Evolutionary conservation across 2,329 filamentous ascomycete genomes (phyloP), one percentile per base, ranked within the genome.

Genomic region (Lasiodiplodia citricola): DNA sequence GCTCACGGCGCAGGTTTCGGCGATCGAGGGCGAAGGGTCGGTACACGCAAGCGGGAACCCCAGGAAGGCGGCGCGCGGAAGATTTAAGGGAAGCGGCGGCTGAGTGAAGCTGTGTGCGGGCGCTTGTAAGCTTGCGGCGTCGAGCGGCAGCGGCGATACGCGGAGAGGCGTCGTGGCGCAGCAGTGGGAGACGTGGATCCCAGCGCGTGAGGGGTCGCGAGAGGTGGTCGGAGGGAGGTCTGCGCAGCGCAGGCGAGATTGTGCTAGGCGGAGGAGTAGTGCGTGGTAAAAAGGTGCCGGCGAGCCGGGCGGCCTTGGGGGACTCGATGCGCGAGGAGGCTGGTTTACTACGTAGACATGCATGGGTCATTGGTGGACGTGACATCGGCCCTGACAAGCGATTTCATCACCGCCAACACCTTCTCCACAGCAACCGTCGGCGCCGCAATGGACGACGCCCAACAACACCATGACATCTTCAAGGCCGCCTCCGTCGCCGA

Each of bases 401-500:
- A 37, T 52, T 64, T 38, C 47, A 38, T 51, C 58, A 63, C 28
- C 8, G 58, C 58, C 44, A 38, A 64, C 60, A 64, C 60, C 60
- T 64, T 64, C 60, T 44, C 60, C 60, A 64, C 47, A 64, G 60
- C 60, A 64, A 64, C 56, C 44, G 35, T 4, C 28, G 55, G 14
- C 25, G 31, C 62, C 52, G 64, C 64, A 54, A 57, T 67, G 54
- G 65, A 54, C 47, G 58, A 50, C 52, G 51, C 37, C 37, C 35
- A 57, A 18, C 47, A 41, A 37, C 47, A 65, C 44, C 67, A 64
- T 50, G 76, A 80, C 72, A 72, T 80, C 76, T 89, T 88, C 82
- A 87, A 90, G 82, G 92, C 92, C 74, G 87, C 87, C 73, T 92
- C 89, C 74, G 86, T 94, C 73, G 87, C 91, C 72, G 92, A 97